A percentile compares a stretch with the other conserved stretches of the same genome.
These are phyloP conservation scores for Naegleria gruberi DNA, from an alignment of 208 protist genomes.

Conservation along the genomic window DNA sequence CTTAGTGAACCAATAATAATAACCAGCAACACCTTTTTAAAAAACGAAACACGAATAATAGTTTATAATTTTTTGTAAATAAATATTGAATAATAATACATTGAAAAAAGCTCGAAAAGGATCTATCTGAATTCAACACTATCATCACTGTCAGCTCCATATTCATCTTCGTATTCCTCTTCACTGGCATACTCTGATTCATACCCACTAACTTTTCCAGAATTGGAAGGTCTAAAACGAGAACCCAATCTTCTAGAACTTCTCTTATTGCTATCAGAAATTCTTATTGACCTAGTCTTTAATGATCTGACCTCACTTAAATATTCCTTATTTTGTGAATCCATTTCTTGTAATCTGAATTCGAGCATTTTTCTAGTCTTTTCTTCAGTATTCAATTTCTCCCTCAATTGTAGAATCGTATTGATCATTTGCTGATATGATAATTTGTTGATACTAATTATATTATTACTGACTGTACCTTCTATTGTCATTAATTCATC, in stretches of 20 bases:
- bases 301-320: not conserved
- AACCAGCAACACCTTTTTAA: no score
- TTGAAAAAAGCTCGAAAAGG: no score
- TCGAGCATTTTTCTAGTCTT: not conserved
- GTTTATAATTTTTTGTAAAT: no score
- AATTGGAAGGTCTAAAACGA: not conserved
- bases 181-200: not conserved
- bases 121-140: not conserved
- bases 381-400: not conserved
- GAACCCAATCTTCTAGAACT: not conserved
- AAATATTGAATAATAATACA: no score
- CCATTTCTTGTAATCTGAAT: not conserved
- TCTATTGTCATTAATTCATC: not conserved
- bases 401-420: not conserved
- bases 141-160: constrained; percentile 13
- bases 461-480: not conserved
- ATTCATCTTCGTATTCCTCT: not conserved
- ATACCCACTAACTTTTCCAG: not conserved
- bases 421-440: not conserved
- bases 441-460: not conserved
- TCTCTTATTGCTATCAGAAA: not conserved
- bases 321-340: not conserved
- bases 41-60: no score
- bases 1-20: no score
- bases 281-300: not conserved